A percentile compares a stretch with the other conserved stretches of the same genome.
Evolutionary conservation across 148 eudicot genomes (phyloP).

Genomic region (Mesembryanthemum crystallinum): DNA sequence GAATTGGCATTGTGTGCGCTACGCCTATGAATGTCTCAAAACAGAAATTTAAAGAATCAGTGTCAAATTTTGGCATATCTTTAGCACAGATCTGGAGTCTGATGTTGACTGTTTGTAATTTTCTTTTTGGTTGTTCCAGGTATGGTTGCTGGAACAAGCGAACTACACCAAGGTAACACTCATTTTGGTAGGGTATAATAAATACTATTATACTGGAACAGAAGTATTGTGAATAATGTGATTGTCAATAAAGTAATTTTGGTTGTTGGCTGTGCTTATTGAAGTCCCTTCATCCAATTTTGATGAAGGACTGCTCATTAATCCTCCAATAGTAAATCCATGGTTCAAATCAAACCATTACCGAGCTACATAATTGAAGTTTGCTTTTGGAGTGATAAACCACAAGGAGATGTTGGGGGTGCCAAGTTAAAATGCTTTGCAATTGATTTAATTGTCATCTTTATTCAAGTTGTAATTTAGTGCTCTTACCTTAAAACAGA

Average conservation of each 20-base stretch:
- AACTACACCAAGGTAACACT: slow-evolving; percentile 76
- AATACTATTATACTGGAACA: neutral
- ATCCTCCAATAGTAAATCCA: no score
- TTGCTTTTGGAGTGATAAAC: no score
- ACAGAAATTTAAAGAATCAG: neutral
- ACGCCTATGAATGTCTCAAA: neutral
- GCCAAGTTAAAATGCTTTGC: neutral
- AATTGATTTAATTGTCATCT: no score
- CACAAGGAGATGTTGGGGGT: neutral
- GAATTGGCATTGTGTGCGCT: neutral
- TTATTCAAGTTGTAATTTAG: no score
- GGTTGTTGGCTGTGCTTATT: neutral
- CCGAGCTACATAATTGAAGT: no score
- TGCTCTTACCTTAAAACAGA: no score
- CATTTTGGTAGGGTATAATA: neutral
- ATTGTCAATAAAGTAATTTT: neutral
- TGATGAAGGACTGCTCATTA: neutral
- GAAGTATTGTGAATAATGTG: neutral
- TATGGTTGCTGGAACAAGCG: slow-evolving; percentile 77
- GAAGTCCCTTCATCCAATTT: neutral
- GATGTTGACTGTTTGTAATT: slow-evolving; percentile 3
- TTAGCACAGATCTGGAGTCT: neutral
- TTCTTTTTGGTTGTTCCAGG: slow-evolving; percentile 39
- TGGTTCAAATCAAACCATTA: no score
- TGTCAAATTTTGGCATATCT: neutral